phyloP scores from a whole-genome alignment of 352 stramenopile genomes.

The Phytophthora ohioensis region DNA sequence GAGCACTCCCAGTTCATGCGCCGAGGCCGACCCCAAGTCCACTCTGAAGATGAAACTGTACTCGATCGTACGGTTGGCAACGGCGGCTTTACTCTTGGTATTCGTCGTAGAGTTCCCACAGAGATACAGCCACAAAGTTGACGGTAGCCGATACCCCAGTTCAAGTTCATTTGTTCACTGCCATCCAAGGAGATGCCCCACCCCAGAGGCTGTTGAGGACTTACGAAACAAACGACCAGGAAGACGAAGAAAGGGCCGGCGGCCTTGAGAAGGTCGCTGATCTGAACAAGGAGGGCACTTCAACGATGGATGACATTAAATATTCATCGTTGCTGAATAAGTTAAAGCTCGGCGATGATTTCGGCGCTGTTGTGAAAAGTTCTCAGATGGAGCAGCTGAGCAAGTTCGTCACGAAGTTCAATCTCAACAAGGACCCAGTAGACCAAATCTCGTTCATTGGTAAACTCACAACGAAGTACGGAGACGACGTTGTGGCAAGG shows the following conservation, averaged over 20 bases:
- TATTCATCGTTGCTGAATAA: neutral
- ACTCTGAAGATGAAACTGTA: too few relatives aligned
- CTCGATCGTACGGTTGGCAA: neutral
- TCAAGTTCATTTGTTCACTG: too few relatives aligned
- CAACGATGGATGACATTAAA: neutral
- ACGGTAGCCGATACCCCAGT: too few relatives aligned
- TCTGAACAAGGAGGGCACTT: too few relatives aligned
- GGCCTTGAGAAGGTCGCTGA: too few relatives aligned
- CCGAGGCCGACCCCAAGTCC: too few relatives aligned
- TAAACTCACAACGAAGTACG: neutral
- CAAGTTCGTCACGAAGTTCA: neutral
- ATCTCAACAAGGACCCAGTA: neutral
- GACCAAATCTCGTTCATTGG: constrained; percentile 2
- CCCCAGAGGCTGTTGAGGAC: too few relatives aligned
- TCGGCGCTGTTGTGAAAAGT: constrained; percentile 2
- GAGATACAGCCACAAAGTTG: too few relatives aligned
- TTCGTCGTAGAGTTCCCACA: neutral
- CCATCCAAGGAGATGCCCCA: too few relatives aligned
- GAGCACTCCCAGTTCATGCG: too few relatives aligned
- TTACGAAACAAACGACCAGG: too few relatives aligned
- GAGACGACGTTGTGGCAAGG: constrained; percentile 2
- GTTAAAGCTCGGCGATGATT: neutral
- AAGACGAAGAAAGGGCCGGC: too few relatives aligned
- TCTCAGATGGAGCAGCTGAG: neutral
- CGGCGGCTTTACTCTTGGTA: neutral